A percentile compares a stretch with the other conserved stretches of the same genome.
Conservation (phyloP, 2,329 filamentous ascomycete genomes). For the Penicillium sp. region DNA sequence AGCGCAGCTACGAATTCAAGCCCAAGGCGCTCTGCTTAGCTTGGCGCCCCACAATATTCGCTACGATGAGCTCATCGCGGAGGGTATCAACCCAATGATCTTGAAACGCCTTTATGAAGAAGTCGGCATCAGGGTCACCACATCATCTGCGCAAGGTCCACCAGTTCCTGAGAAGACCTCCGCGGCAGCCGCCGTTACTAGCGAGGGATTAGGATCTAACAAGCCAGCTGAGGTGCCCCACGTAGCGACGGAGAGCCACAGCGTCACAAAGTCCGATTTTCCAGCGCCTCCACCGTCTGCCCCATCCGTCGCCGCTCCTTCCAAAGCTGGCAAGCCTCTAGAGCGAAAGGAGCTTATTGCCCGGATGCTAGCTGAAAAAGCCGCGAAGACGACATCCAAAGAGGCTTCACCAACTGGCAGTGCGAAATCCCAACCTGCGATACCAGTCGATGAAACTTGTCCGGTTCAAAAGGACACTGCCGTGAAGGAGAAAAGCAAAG, state of each 20-base stretch:
- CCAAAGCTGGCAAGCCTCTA: conserved; percentile 45
- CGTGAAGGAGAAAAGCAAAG: conserved; percentile 52
- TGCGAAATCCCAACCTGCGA: conserved; percentile 6
- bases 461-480: conserved; percentile 22
- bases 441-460: conserved; percentile 3
- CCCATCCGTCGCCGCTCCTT: conserved; percentile 11
- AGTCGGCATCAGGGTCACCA: conserved; percentile 55
- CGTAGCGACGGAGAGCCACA: neutral
- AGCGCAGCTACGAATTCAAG: conserved; percentile 46
- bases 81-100: conserved; percentile 65
- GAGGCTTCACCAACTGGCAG: conserved; percentile 6
- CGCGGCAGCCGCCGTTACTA: neutral
- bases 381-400: conserved; percentile 49
- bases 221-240: neutral
- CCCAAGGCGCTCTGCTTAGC: conserved; percentile 65
- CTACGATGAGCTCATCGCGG: conserved; percentile 69
- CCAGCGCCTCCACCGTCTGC: neutral
- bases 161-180: neutral
- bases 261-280: neutral
- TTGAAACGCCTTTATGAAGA: conserved; percentile 66
- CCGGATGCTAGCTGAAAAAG: conserved; percentile 70
- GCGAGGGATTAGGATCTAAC: neutral
- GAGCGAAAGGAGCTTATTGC: conserved; percentile 75
- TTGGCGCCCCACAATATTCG: conserved; percentile 64
- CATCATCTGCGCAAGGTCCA: conserved; percentile 7